These are phyloP conservation scores for Chalciporus sp. DNA, from an alignment of 1,284 basidiomycete species.

Conservation along the genomic window DNA sequence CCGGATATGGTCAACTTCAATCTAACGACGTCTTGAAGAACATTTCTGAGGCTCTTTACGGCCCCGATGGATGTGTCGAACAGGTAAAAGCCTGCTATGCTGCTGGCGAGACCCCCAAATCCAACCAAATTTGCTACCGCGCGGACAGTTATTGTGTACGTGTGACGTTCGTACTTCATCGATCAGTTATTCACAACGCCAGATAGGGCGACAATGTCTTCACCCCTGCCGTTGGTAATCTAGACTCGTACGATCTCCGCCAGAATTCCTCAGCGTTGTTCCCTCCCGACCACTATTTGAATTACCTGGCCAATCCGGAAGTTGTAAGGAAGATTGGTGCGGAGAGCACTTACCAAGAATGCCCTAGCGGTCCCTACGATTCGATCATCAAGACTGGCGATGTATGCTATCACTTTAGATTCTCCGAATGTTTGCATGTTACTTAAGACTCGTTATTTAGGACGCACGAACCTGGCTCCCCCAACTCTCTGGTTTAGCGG, in stretches of 20 bases:
- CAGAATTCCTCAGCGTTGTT: conserved; percentile 56
- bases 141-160: conserved; percentile 63
- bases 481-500: conserved; percentile 50
- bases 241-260: conserved; percentile 57
- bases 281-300: conserved; percentile 57
- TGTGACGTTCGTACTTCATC: not conserved
- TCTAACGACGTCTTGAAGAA: conserved; percentile 45
- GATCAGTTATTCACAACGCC: not conserved
- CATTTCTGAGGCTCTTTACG: conserved; percentile 52
- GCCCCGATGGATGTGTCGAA: conserved; percentile 49
- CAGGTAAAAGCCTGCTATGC: conserved; percentile 56
- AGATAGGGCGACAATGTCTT: conserved; percentile 50
- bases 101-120: conserved; percentile 47
- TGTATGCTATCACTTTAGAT: conserved; percentile 17
- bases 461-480: conserved; percentile 58
- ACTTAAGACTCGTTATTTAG: conserved; percentile 28
- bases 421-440: conserved; percentile 19
- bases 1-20: conserved; percentile 65
- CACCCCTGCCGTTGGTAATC: conserved; percentile 50
- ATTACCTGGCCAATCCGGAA: conserved; percentile 42
- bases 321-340: conserved; percentile 54
- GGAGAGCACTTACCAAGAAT: conserved; percentile 48
- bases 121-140: conserved; percentile 48
- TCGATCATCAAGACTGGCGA: conserved; percentile 44
- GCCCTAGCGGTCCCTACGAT: conserved; percentile 42